A percentile compares a stretch with the other conserved stretches of the same genome.
These are phyloP conservation scores for Cyclocybe aegerita DNA, from an alignment of 768 basidiomycete species.

Conservation along the genomic window DNA sequence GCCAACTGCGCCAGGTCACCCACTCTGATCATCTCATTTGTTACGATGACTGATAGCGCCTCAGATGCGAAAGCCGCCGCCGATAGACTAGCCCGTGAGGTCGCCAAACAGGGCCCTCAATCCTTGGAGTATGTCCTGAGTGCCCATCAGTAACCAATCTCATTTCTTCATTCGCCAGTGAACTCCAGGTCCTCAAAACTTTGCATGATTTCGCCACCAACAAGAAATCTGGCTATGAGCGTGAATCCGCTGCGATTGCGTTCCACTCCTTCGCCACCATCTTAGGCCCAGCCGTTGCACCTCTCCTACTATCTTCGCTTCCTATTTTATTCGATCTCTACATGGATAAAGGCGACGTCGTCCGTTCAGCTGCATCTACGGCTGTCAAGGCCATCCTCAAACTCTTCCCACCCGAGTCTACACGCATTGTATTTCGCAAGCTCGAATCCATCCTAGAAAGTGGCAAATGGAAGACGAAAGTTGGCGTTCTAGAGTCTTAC, in stretches of 20 bases:
- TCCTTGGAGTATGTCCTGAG: conserved; percentile 51
- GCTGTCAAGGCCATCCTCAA: conserved; percentile 86
- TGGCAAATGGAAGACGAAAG: conserved; percentile 94
- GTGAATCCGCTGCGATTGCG: conserved; percentile 82
- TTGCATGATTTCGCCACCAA: conserved; percentile 73
- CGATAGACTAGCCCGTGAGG: conserved; percentile 74
- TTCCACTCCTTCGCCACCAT: conserved; percentile 72
- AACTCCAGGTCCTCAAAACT: conserved; percentile 58
- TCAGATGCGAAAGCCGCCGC: conserved; percentile 86
- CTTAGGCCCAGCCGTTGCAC: conserved; percentile 70
- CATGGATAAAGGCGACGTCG: conserved; percentile 94
- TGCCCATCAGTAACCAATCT: not conserved
- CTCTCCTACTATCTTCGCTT: conserved; percentile 75
- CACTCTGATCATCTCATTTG: not conserved
- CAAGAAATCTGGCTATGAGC: conserved; percentile 86
- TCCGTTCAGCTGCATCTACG: conserved; percentile 74
- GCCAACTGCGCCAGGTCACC: conserved; percentile 60
- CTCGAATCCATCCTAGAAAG: conserved; percentile 76
- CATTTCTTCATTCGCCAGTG: conserved; percentile 35
- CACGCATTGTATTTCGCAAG: conserved; percentile 61
- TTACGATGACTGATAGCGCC: conserved; percentile 9
- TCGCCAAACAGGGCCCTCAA: conserved; percentile 61
- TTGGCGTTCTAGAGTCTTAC: conserved; percentile 88
- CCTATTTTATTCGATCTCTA: conserved; percentile 79
- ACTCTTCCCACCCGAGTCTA: conserved; percentile 80